Conservation (phyloP, 208 protist genomes). For the Kentomonas sorsogonicus region DNA sequence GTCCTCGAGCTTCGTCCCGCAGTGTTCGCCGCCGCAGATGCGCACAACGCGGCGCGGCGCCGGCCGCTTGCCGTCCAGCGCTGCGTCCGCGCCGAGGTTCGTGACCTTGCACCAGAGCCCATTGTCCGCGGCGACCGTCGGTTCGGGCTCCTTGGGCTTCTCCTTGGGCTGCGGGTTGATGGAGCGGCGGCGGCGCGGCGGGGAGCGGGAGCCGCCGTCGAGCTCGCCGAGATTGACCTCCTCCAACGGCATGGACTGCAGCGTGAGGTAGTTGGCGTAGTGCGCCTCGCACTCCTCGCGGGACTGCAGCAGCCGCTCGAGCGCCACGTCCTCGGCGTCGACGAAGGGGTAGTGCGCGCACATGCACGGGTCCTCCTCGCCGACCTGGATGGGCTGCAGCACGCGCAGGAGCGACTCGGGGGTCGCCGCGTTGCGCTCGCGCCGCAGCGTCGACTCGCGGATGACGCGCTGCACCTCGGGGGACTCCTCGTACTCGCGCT, state of each 20-base stretch:
- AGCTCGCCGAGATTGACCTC: conserved; percentile 43
- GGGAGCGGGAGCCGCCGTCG: conserved; percentile 16
- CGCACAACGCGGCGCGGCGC: conserved; percentile 64
- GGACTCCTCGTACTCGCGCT: no score
- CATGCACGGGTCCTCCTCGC: conserved; percentile 20
- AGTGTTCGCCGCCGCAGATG: conserved; percentile 61
- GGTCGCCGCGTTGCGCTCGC: conserved; percentile 10
- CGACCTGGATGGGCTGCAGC: conserved; percentile 42
- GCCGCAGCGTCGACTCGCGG: no score
- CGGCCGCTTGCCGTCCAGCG: conserved; percentile 25
- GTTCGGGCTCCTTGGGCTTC: conserved; percentile 27
- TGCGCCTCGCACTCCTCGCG: conserved; percentile 26
- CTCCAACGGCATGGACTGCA: conserved; percentile 67
- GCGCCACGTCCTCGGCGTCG: conserved; percentile 11
- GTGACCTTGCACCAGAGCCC: conserved; percentile 71
- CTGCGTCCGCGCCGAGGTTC: conserved; percentile 38
- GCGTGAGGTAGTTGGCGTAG: conserved; percentile 48
- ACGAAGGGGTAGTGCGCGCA: conserved; percentile 51
- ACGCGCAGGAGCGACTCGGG: conserved; percentile 34
- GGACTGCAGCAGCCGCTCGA: conserved; percentile 28
- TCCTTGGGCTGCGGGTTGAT: conserved; percentile 5
- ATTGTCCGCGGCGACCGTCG: conserved; percentile 60
- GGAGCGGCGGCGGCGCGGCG: conserved; percentile 10
- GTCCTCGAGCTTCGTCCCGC: conserved; percentile 25
- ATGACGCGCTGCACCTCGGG: conserved; percentile 12